Percentiles rank a stretch among this genome's conserved stretches.
Conservation (phyloP, 805 yeast genomes). For the Saccharomycopsis oosterbeekiorum region DNA sequence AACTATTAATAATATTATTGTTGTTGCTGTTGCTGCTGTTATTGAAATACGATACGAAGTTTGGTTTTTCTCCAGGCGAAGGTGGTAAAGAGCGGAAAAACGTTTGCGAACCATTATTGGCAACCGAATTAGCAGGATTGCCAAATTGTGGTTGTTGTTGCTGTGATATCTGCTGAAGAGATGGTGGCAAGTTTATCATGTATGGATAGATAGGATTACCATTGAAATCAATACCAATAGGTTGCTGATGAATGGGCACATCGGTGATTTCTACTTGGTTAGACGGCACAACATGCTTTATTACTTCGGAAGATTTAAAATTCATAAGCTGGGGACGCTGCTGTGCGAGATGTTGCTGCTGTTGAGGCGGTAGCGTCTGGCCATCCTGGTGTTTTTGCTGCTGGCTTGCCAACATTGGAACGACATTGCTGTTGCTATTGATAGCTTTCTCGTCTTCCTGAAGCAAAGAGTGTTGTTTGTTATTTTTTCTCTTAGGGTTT, state of each 20-base stretch:
- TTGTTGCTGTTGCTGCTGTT: background rate
- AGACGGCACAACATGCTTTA: background rate
- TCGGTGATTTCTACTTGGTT: slow-evolving; percentile 2
- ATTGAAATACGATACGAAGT: background rate
- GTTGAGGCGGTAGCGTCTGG: background rate
- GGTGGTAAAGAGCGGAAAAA: slow-evolving; percentile 12
- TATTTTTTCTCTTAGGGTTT: slow-evolving; percentile 52
- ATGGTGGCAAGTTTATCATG: slow-evolving; percentile 12
- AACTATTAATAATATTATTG: too few species aligned
- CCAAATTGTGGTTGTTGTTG: slow-evolving; percentile 3
- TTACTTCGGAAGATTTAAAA: background rate
- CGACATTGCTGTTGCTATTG: background rate
- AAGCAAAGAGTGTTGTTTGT: slow-evolving; percentile 5
- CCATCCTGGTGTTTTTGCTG: background rate
- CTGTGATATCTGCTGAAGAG: background rate
- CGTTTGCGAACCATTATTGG: background rate
- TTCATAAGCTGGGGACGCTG: background rate
- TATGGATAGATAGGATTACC: slow-evolving; percentile 19
- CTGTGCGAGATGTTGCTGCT: background rate
- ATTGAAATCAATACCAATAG: slow-evolving; percentile 18
- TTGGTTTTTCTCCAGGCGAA: slow-evolving; percentile 4
- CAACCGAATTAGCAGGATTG: background rate
- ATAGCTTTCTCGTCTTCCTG: slow-evolving; percentile 4
- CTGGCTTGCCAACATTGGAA: background rate
- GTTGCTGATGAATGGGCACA: slow-evolving; percentile 14